A percentile compares a stretch with the other conserved stretches of the same genome.
Conservation (phyloP, 2,329 filamentous ascomycete species). For the Colletotrichum phormii region DNA sequence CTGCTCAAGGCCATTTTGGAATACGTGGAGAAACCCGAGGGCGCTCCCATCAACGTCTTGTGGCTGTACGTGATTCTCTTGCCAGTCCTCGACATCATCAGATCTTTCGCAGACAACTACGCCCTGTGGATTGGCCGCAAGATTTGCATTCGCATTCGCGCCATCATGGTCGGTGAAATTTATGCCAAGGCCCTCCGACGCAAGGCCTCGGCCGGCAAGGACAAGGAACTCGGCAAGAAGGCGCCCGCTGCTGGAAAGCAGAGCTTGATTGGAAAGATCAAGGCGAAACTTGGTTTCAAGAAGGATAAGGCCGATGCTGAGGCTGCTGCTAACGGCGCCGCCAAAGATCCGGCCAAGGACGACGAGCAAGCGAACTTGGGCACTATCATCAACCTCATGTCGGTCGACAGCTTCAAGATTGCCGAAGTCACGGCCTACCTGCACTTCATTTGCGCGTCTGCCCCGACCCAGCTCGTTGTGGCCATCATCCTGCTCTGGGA, state of each 20-base stretch:
- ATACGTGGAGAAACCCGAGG: conserved; percentile 87
- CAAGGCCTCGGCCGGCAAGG: conserved; percentile 83
- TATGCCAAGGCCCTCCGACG: conserved; percentile 95
- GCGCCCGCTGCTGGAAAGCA: conserved; percentile 50
- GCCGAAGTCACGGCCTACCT: conserved; percentile 94
- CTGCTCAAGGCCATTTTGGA: conserved; percentile 91
- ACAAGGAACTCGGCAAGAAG: conserved; percentile 76
- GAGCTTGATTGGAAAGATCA: conserved; percentile 61
- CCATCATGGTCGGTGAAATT: conserved; percentile 96
- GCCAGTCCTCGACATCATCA: conserved; percentile 83
- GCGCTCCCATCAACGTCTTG: conserved; percentile 84
- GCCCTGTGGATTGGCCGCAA: conserved; percentile 94
- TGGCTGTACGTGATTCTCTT: conserved; percentile 97
- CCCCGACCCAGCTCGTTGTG: conserved; percentile 87
- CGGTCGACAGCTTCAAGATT: conserved; percentile 99
- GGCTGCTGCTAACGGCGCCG: conserved; percentile 47
- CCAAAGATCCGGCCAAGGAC: conserved; percentile 52
- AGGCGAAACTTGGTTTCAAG: conserved; percentile 70
- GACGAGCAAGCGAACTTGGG: conserved; percentile 90
- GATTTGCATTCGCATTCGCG: conserved; percentile 91
- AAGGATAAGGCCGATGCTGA: conserved; percentile 49
- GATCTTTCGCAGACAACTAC: conserved; percentile 86
- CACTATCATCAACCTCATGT: conserved; percentile 99
- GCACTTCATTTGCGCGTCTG: conserved; percentile 93
- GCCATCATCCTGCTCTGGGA: conserved; percentile 86